Percentiles rank a stretch among this genome's conserved stretches.
These are phyloP conservation scores for Batkoa obscura DNA, from an alignment of 371 early-diverging fungal species.

Conservation along the genomic window DNA sequence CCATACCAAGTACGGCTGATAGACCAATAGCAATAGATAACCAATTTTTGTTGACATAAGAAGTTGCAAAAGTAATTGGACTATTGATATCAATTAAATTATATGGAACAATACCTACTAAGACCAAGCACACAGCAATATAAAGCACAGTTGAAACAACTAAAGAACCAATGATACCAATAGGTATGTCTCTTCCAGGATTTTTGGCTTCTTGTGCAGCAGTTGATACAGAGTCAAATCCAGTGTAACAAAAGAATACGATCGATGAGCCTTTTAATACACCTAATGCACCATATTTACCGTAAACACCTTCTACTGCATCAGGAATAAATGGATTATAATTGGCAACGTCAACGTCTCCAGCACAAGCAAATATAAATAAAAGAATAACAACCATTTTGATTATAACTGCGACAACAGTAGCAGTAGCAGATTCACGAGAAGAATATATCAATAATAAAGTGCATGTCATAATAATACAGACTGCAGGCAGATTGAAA, in stretches of 20 bases:
- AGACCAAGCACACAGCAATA: conserved; percentile 39
- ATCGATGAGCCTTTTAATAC: conserved; percentile 51
- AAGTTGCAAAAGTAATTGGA: conserved; percentile 47
- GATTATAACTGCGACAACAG: conserved; percentile 41
- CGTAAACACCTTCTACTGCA: conserved; percentile 16
- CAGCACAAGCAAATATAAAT: conserved; percentile 49
- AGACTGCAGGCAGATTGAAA: conserved; percentile 54
- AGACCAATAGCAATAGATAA: conserved; percentile 23
- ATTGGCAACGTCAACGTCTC: conserved; percentile 45
- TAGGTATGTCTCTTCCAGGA: conserved; percentile 67
- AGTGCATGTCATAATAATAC: conserved; percentile 40
- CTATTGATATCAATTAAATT: conserved; percentile 21
- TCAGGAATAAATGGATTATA: conserved; percentile 63
- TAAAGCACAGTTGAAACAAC: conserved; percentile 59
- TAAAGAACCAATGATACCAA: conserved; percentile 66
- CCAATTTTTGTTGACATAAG: conserved; percentile 27
- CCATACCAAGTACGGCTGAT: conserved; percentile 46
- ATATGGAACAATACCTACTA: conserved; percentile 61
- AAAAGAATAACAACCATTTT: conserved; percentile 54
- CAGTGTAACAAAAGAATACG: conserved; percentile 79
- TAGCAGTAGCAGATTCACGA: conserved; percentile 44
- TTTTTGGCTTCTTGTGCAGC: conserved; percentile 68
- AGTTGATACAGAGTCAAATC: conserved; percentile 79
- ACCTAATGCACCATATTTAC: conserved; percentile 40
- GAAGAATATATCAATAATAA: conserved; percentile 43